These are phyloP conservation scores for Amanita phalloides DNA, from an alignment of 768 basidiomycete species.

Conservation along the genomic window DNA sequence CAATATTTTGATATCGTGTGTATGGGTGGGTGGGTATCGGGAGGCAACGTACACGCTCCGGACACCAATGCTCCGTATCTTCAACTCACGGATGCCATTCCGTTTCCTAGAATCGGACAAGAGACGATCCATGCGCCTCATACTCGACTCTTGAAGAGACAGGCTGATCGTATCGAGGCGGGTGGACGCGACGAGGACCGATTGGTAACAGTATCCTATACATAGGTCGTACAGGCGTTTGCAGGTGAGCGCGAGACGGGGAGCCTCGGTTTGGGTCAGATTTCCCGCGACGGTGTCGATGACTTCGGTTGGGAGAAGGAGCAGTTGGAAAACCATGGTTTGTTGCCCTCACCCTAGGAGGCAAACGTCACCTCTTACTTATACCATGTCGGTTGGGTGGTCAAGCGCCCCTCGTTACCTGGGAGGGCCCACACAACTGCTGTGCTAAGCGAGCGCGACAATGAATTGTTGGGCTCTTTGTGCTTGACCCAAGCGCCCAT, in stretches of 20 bases:
- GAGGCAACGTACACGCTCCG: background rate
- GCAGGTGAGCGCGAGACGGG: background rate
- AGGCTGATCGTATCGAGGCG: background rate
- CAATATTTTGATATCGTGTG: too few species aligned
- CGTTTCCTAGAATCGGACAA: background rate
- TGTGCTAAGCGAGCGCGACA: too few species aligned
- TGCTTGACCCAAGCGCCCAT: too few species aligned
- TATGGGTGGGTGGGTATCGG: too few species aligned
- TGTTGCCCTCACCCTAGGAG: too few species aligned
- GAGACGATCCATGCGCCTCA: background rate
- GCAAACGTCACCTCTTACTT: too few species aligned
- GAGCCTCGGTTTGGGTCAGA: background rate
- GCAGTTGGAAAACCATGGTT: background rate
- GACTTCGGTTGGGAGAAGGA: background rate
- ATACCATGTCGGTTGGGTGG: too few species aligned
- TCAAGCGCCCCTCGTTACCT: too few species aligned
- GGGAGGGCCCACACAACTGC: too few species aligned
- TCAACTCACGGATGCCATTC: background rate
- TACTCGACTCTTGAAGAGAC: background rate
- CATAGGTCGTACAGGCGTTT: background rate
- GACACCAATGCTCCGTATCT: background rate
- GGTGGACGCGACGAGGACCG: background rate
- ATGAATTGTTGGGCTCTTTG: too few species aligned
- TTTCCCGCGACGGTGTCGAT: background rate
- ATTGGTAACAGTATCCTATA: background rate